Evolutionary conservation across 768 basidiomycete species (phyloP).

Genomic region (Tricholoma furcatifolium): DNA sequence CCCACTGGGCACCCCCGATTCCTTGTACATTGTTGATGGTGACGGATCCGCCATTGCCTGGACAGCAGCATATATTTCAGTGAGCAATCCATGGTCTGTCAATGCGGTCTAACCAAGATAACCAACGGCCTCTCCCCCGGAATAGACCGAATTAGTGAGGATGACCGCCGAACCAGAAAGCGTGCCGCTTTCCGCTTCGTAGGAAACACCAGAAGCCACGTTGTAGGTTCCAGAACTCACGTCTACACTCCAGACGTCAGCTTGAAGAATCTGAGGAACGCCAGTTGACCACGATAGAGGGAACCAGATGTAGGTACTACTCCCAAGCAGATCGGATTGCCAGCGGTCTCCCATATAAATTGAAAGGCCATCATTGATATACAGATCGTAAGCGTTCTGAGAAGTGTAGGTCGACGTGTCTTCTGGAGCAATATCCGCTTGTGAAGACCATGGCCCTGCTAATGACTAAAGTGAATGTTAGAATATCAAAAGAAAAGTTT

Average conservation of each 20-base stretch:
- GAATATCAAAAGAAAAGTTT: neutral
- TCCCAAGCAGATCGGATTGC: conserved; percentile 51
- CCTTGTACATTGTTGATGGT: conserved; percentile 58
- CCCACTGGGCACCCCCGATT: conserved; percentile 53
- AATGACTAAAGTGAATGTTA: conserved; percentile 36
- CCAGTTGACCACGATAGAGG: conserved; percentile 57
- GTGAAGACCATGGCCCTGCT: conserved; percentile 53
- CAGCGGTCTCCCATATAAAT: conserved; percentile 70
- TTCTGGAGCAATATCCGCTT: conserved; percentile 54
- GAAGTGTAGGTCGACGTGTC: conserved; percentile 57
- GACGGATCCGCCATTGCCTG: conserved; percentile 57
- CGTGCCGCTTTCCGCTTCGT: conserved; percentile 55
- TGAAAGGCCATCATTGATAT: conserved; percentile 42
- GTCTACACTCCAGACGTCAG: conserved; percentile 59
- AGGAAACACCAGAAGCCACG: conserved; percentile 48
- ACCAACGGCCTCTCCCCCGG: conserved; percentile 52
- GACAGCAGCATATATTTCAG: neutral
- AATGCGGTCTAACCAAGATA: conserved; percentile 44
- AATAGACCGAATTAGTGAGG: conserved; percentile 43
- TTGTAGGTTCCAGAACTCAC: conserved; percentile 48
- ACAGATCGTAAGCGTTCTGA: conserved; percentile 57
- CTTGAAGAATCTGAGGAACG: conserved; percentile 48
- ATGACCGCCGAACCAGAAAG: conserved; percentile 46
- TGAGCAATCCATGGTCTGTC: neutral
- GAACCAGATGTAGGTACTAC: conserved; percentile 61